Percentiles rank a stretch among this genome's conserved stretches.
Conservation (phyloP, 1,284 basidiomycete species). For the Sanghuangporus sanghuang region DNA sequence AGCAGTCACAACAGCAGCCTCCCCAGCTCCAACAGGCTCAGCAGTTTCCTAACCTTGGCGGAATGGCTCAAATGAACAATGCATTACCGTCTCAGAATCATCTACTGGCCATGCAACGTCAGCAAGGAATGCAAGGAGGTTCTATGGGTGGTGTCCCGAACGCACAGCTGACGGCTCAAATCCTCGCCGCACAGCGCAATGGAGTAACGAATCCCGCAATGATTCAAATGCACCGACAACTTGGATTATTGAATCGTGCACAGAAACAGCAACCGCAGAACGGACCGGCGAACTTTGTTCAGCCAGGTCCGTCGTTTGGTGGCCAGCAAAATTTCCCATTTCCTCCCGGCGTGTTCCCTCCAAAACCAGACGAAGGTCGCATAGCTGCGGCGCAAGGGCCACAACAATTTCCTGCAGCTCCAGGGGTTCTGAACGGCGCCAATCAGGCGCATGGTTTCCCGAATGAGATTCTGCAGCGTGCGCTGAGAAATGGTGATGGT, state of each 20-base stretch:
- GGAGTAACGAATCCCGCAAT: constrained; percentile 9
- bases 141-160: constrained; percentile 4
- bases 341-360: constrained; percentile 3
- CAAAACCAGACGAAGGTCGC: constrained; percentile 7
- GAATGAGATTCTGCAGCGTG: background rate
- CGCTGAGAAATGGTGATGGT: constrained; percentile 5
- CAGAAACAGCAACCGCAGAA: constrained; percentile 16
- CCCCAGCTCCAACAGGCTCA: constrained; percentile 9
- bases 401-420: background rate
- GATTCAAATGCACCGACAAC: constrained; percentile 9
- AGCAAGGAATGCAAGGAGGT: background rate
- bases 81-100: background rate
- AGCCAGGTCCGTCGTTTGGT: background rate
- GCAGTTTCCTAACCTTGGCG: constrained; percentile 7
- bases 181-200: background rate
- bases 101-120: constrained; percentile 4
- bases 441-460: background rate
- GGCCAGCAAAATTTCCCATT: constrained; percentile 14
- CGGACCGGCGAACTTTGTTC: constrained; percentile 10
- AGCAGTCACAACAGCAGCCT: constrained; percentile 8
- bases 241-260: constrained; percentile 9
- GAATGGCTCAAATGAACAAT: constrained; percentile 6
- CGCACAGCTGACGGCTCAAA: background rate
- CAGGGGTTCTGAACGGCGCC: background rate
- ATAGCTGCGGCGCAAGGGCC: background rate